Base-by-base conservation (phyloP, 2,329 filamentous ascomycete genomes). In the Erysiphe neolycopersici region DNA sequence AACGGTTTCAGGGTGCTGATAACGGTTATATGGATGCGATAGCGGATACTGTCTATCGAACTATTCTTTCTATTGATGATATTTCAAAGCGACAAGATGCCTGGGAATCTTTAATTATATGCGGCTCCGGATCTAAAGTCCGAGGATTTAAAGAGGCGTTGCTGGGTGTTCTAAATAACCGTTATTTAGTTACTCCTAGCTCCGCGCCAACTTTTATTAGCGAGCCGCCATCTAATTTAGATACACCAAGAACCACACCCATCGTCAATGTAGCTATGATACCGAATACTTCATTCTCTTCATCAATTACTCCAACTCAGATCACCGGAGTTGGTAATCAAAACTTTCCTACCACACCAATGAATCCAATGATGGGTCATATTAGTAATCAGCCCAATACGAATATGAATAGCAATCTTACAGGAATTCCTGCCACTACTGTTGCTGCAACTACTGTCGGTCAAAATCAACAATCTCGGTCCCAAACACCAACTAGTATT, bases 141-240 rank as follows among this genome's bases (percentile, higher is more conserved):
- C 64, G 65, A 63, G 84, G 89, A 5, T 87, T 98, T 58, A 85
- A 80, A 51, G 84, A 94, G 53, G 82, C 87, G 51, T 74, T 98
- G 41, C 59, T 95, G 33, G 70, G 79, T 52, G 84, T 76, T 0
- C 70, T 98, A 32, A 71, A 71, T 33, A 70, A 76, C 41, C 84
- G 85, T 50, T 89, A 93, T 59, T 70, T 94, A 44, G 76, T 98
- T 51, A 92, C 85, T 1, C 89, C 89, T 0, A 85, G 79, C 26
- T 87, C 83, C 1, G 84, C 83, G 42, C 94, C 85, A 37, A 95
- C 95, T 54, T 95, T 95, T 66, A 93, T 85, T 32, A 93, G 84
- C 18, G 89, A 98, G 60, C 74, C 95, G 33, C 89, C 89, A 8
- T 94, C 84, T 9, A 87, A 89, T 61, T 72, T 94, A 56, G 84